These are phyloP conservation scores for Naganishia sp. DNA, from an alignment of 1,284 basidiomycete species.

Conservation along the genomic window DNA sequence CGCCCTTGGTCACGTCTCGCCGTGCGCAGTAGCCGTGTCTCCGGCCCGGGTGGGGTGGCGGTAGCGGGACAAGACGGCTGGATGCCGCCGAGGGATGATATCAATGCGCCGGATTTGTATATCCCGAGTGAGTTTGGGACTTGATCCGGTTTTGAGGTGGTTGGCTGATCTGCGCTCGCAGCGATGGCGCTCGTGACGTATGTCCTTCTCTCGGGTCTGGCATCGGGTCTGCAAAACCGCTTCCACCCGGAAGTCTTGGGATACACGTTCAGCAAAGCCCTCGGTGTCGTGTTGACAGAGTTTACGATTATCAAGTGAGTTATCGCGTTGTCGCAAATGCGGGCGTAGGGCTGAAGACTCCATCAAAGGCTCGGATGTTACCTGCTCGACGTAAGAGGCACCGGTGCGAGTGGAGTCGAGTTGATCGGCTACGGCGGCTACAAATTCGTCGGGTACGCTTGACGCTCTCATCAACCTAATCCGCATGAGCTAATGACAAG, in stretches of 20 bases:
- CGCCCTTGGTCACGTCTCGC: conserved; percentile 73
- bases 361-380: conserved; percentile 70
- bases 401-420: conserved; percentile 65
- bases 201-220: conserved; percentile 80
- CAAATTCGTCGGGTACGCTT: conserved; percentile 86
- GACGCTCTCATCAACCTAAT: neutral
- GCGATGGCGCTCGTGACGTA: conserved; percentile 97
- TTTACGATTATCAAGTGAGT: conserved; percentile 75
- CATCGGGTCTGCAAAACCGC: conserved; percentile 76
- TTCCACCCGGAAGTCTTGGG: conserved; percentile 93
- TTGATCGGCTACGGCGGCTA: conserved; percentile 81
- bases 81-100: conserved; percentile 86
- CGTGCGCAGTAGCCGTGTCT: conserved; percentile 51
- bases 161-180: conserved; percentile 46
- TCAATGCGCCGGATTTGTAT: conserved; percentile 95
- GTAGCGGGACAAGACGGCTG: conserved; percentile 63
- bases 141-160: neutral
- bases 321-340: neutral
- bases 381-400: conserved; percentile 77
- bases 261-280: conserved; percentile 76
- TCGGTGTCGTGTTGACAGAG: conserved; percentile 78
- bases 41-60: neutral
- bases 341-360: neutral
- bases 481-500: neutral
- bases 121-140: conserved; percentile 73